These are phyloP conservation scores for Haplosporangium gracile DNA, from an alignment of 192 early-diverging fungal species.

Conservation along the genomic window DNA sequence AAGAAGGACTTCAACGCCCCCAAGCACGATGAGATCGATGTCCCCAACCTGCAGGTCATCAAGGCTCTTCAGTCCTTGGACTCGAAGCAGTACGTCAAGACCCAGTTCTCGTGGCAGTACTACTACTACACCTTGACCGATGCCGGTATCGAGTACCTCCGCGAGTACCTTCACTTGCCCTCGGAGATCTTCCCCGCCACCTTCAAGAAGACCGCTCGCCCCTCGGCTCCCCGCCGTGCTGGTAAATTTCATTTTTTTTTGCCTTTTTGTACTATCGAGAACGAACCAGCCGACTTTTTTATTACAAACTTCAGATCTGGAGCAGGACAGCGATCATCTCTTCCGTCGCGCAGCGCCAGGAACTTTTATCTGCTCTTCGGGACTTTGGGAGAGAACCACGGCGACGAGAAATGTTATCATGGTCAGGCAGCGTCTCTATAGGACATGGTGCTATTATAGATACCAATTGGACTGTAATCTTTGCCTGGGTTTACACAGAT, in stretches of 20 bases:
- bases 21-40: constrained; percentile 96
- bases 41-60: constrained; percentile 99
- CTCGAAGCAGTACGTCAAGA: constrained; percentile 94
- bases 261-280: neutral
- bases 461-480: neutral
- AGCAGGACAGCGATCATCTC: neutral
- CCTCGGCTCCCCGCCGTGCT: constrained; percentile 76
- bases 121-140: constrained; percentile 99
- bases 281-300: no score
- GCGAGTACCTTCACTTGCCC: constrained; percentile 97
- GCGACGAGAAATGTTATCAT: no score
- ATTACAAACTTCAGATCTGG: neutral
- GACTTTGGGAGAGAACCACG: no score
- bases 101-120: constrained; percentile 99
- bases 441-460: neutral
- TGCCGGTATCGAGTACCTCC: constrained; percentile 97
- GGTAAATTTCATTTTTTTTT: constrained; percentile 59
- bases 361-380: no score
- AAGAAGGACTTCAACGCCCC: constrained; percentile 98
- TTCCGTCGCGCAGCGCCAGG: no score
- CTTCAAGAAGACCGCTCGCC: constrained; percentile 94
- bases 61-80: constrained; percentile 97
- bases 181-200: constrained; percentile 97
- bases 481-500: neutral
- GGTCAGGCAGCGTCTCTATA: neutral